Base-by-base conservation (phyloP, 2,329 filamentous ascomycete species). In the Fusarium irregulare region DNA sequence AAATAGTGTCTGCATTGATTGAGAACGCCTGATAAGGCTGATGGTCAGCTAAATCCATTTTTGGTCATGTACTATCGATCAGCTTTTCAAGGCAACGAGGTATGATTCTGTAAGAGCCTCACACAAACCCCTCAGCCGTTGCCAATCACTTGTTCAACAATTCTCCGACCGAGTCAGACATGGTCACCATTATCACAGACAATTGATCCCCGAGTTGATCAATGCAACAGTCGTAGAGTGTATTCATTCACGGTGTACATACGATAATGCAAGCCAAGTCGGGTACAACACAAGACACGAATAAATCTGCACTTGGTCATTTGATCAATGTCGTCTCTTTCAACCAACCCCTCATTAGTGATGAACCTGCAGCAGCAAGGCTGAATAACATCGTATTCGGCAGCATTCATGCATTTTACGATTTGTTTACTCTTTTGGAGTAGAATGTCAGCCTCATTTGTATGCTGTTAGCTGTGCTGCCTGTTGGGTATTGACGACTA, bases 351-450 rank as follows among this genome's bases (percentile, higher is more conserved):
- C 63, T 62, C 63, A n/a, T 48, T 50, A 3, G 18, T 11, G 32
- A 28, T n/a, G 30, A 21, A 66, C 48, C 48, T 55, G 55, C 21
- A 66, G 27, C 27, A 46, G 20, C 61, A 49, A 66, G 44, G 63
- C 55, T 66, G 63, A 55, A 66, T 56, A 4, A 13, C 30, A 40
- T 34, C 42, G 47, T 21, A 54, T 45, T 21, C n/a, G 14, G 41
- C 32, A 16, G 25, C 9, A 28, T 23, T 20, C 6, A 16, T 30
- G 23, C 45, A 42, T 28, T 4, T 16, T 34, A n/a, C 20, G 20
- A 41, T 18, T 18, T 56, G 42, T 45, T 55, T 32, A 55, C 44
- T 18, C 6, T 34, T 20, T 49, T 44, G 21, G 30, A 49, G 28
- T 27, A 12, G 5, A 20, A 21, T 21, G 45, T 34, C 34, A 9